Conservation (phyloP, 441 rosid genomes). For the Brassica hybrid region DNA sequence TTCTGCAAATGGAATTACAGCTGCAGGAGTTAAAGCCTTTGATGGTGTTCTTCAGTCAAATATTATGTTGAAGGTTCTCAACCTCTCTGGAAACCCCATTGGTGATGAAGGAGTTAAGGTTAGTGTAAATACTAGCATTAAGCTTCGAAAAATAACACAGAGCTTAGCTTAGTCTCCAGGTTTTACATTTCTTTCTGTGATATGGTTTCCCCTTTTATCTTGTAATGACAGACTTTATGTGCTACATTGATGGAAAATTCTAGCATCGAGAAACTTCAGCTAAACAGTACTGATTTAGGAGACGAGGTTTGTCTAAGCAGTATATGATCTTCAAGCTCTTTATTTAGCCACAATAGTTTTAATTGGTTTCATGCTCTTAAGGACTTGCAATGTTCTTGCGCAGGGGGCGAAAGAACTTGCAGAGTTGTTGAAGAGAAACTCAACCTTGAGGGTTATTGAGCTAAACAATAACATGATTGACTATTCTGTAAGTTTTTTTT, state of each 20-base stretch:
- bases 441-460: no score
- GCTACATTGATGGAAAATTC: constrained; percentile 69
- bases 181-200: constrained; percentile 21
- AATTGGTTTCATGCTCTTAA: constrained; percentile 25
- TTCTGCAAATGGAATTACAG: no score
- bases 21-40: no score
- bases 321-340: constrained; percentile 17
- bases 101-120: no score
- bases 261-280: constrained; percentile 80
- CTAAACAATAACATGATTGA: no score
- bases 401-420: constrained; percentile 97
- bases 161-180: constrained; percentile 7
- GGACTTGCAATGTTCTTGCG: constrained; percentile 29
- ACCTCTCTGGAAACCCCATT: no score
- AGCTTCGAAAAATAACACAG: neutral
- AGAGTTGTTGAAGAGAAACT: constrained; percentile 77
- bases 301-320: constrained; percentile 74
- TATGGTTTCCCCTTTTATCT: constrained; percentile 2
- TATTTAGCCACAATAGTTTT: constrained; percentile 18
- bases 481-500: no score
- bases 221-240: constrained; percentile 65
- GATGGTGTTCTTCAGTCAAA: no score
- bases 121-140: constrained; percentile 30
- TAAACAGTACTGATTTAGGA: constrained; percentile 80
- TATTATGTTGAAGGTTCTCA: no score